phyloP scores from a whole-genome alignment of 2,329 filamentous ascomycete genomes.

The Ceratocystis cubensis region DNA sequence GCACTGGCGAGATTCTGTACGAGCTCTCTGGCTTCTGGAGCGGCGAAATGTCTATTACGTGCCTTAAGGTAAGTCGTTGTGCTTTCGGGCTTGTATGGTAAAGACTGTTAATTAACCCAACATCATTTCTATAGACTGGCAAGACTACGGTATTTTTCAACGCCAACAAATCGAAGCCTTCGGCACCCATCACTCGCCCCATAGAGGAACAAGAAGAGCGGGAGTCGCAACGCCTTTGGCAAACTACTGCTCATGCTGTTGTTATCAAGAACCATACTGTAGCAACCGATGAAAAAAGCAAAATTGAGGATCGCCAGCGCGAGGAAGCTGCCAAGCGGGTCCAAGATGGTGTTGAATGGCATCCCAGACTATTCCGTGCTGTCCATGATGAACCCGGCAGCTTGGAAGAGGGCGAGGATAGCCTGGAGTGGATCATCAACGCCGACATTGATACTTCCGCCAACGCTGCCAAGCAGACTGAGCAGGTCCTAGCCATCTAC shows the following conservation, averaged over 20 bases:
- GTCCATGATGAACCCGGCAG: constrained; percentile 60
- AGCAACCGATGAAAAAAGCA: constrained; percentile 92
- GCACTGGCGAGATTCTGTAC: constrained; percentile 74
- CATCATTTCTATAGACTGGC: constrained; percentile 51
- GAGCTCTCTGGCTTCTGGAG: constrained; percentile 91
- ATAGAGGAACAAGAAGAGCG: constrained; percentile 77
- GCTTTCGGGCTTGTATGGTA: not conserved
- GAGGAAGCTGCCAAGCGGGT: constrained; percentile 71
- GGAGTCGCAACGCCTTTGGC: constrained; percentile 83
- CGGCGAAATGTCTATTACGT: constrained; percentile 85
- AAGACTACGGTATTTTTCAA: constrained; percentile 86
- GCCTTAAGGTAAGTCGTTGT: constrained; percentile 49
- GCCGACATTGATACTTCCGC: constrained; percentile 59
- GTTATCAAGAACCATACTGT: constrained; percentile 73
- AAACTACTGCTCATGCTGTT: constrained; percentile 67
- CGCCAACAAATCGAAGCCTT: constrained; percentile 64
- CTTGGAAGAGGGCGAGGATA: constrained; percentile 69
- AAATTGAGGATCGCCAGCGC: constrained; percentile 83
- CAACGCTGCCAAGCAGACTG: constrained; percentile 45
- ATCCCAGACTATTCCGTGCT: constrained; percentile 68
- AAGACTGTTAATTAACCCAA: not conserved
- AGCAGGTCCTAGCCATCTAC: constrained; percentile 78
- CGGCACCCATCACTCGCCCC: constrained; percentile 59
- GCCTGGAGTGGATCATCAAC: constrained; percentile 89
- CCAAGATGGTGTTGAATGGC: constrained; percentile 74